phyloP scores from a whole-genome alignment of 306 rosid species.

The Ormosia emarginata region DNA sequence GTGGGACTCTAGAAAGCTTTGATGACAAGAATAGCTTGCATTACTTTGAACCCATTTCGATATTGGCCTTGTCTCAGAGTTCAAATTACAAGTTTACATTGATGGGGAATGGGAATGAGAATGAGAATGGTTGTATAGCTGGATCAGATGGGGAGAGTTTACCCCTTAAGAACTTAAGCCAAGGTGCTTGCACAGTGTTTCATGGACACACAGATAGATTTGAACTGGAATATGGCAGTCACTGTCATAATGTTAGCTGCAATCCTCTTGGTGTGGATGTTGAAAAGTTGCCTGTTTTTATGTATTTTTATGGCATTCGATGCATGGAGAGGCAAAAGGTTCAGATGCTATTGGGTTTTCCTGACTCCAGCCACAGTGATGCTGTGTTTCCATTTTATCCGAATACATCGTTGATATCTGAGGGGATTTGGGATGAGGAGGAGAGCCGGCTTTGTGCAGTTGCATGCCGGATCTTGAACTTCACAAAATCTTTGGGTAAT shows the following conservation, averaged over 20 bases:
- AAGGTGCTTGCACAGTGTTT: conserved; percentile 43
- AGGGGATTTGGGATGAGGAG: conserved; percentile 81
- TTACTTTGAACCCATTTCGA: conserved; percentile 47
- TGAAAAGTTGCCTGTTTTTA: conserved; percentile 36
- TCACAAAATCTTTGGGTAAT: conserved; percentile 31
- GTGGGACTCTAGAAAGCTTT: conserved; percentile 67
- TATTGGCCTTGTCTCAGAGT: conserved; percentile 52
- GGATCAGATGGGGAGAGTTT: conserved; percentile 34
- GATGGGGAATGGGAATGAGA: conserved; percentile 32
- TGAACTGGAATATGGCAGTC: conserved; percentile 56
- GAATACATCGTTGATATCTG: conserved; percentile 50
- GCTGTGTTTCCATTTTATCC: conserved; percentile 50
- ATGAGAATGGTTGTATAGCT: conserved; percentile 39
- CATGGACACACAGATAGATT: conserved; percentile 27
- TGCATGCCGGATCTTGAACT: conserved; percentile 67
- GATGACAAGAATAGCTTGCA: conserved; percentile 26
- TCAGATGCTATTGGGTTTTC: conserved; percentile 68
- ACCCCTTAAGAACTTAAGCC: conserved; percentile 9
- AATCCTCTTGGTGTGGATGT: conserved; percentile 49
- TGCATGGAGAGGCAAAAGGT: conserved; percentile 46
- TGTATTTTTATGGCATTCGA: conserved; percentile 38
- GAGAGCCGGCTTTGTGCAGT: conserved; percentile 52
- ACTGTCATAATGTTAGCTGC: conserved; percentile 49
- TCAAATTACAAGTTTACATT: conserved; percentile 44
- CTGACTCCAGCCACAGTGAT: conserved; percentile 21